Conservation (phyloP, 805 yeast species). For the Candida patagonica region DNA sequence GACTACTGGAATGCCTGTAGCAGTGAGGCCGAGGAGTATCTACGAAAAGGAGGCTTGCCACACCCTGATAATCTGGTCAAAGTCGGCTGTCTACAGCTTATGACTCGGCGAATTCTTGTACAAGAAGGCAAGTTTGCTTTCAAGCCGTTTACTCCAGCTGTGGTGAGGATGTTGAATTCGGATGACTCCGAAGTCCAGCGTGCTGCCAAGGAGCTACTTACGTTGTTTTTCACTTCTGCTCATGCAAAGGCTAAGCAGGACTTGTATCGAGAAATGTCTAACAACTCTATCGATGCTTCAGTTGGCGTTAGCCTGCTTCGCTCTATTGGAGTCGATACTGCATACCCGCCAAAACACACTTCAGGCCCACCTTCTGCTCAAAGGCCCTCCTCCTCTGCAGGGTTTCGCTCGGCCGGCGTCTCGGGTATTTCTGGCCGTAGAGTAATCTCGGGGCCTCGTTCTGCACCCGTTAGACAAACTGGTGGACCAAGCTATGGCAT, state of each 20-base stretch:
- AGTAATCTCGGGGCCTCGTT: neutral
- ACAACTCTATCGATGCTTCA: conserved; percentile 25
- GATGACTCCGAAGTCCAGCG: conserved; percentile 16
- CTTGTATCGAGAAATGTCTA: conserved; percentile 33
- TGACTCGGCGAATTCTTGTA: conserved; percentile 20
- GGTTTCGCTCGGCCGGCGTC: conserved; percentile 6
- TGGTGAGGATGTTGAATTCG: conserved; percentile 26
- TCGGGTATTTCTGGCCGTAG: no score
- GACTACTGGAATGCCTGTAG: conserved; percentile 34
- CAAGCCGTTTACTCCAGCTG: conserved; percentile 26
- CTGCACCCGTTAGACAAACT: conserved; percentile 3
- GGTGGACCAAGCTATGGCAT: conserved; percentile 8
- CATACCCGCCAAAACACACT: neutral
- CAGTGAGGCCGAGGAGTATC: conserved; percentile 24
- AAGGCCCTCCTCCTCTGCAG: neutral
- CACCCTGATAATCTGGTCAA: conserved; percentile 19
- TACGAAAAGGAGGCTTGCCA: conserved; percentile 26
- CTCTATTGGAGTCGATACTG: conserved; percentile 24
- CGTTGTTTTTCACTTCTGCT: conserved; percentile 32
- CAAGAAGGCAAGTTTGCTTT: conserved; percentile 23
- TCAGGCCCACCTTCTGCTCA: neutral
- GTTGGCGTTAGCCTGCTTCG: conserved; percentile 23
- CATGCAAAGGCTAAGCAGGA: conserved; percentile 36
- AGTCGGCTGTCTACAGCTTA: conserved; percentile 18
- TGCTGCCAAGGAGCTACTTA: conserved; percentile 26